Conservation (phyloP, 2,329 filamentous ascomycete species). For the Penicillium vulpinum region DNA sequence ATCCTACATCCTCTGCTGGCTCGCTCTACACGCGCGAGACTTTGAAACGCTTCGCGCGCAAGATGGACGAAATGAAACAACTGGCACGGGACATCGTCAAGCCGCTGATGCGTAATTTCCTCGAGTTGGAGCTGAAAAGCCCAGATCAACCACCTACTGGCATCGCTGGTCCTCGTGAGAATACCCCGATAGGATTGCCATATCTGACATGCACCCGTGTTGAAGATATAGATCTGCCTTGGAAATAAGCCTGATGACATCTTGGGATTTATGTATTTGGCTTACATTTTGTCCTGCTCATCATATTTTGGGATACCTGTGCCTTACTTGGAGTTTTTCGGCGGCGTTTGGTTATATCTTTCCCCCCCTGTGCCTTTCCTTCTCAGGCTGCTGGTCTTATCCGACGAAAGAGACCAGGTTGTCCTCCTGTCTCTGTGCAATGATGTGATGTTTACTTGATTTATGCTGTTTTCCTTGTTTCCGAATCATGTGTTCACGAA, state of each 20-base stretch:
- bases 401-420: not conserved
- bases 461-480: conserved; percentile 3
- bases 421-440: conserved; percentile 8
- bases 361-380: not conserved
- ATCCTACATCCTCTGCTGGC: conserved; percentile 59
- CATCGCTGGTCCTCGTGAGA: conserved; percentile 23
- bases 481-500: conserved; percentile 22
- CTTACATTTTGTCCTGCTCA: not conserved
- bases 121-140: conserved; percentile 71
- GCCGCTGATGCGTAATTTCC: conserved; percentile 79
- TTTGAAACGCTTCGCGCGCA: conserved; percentile 77
- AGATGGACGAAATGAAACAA: conserved; percentile 84
- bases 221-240: conserved; percentile 63
- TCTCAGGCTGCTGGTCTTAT: conserved; percentile 17
- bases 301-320: not conserved
- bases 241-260: conserved; percentile 46
- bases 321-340: not conserved
- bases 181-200: conserved; percentile 52
- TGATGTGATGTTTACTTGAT: conserved; percentile 19
- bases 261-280: not conserved
- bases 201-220: conserved; percentile 67
- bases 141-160: conserved; percentile 21
- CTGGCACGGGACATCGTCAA: conserved; percentile 79
- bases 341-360: not conserved
- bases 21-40: conserved; percentile 80